phyloP scores from a whole-genome alignment of 805 yeast species.

The Grigorovia humatica region DNA sequence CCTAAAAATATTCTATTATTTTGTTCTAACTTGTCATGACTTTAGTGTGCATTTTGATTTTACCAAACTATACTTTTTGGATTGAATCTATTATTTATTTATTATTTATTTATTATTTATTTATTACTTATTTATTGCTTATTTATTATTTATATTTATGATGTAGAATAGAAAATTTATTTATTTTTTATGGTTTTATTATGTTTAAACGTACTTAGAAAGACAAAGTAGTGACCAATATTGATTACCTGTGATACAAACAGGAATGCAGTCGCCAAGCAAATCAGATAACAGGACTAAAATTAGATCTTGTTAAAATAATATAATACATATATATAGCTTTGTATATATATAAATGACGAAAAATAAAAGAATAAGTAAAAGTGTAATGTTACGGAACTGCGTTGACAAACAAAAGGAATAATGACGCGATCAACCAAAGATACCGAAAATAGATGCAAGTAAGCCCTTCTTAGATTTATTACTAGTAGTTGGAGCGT shows the following conservation, averaged over 20 bases:
- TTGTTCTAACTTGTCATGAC: background rate
- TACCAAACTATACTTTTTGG: background rate
- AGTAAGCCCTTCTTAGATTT: conserved; percentile 5
- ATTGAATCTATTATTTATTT: background rate
- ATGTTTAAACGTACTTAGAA: background rate
- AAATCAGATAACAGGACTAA: too few species aligned
- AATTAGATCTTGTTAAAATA: background rate
- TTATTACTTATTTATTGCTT: background rate
- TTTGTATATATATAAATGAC: background rate
- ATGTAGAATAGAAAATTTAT: background rate
- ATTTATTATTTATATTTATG: background rate
- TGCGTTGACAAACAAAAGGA: background rate
- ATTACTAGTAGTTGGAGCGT: conserved; percentile 1
- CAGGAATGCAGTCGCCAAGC: too few species aligned
- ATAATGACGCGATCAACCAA: conserved; percentile 1
- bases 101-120: background rate
- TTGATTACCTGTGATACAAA: too few species aligned
- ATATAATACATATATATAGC: background rate
- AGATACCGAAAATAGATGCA: conserved; percentile 4
- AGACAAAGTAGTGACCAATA: background rate
- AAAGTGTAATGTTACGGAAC: background rate
- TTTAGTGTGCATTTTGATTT: background rate
- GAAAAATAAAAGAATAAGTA: background rate
- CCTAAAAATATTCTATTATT: background rate
- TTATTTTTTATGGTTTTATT: background rate